A percentile compares a stretch with the other conserved stretches of the same genome.
Evolutionary conservation across 2,329 filamentous ascomycete genomes (phyloP).

Genomic region (Colletotrichum sp.): DNA sequence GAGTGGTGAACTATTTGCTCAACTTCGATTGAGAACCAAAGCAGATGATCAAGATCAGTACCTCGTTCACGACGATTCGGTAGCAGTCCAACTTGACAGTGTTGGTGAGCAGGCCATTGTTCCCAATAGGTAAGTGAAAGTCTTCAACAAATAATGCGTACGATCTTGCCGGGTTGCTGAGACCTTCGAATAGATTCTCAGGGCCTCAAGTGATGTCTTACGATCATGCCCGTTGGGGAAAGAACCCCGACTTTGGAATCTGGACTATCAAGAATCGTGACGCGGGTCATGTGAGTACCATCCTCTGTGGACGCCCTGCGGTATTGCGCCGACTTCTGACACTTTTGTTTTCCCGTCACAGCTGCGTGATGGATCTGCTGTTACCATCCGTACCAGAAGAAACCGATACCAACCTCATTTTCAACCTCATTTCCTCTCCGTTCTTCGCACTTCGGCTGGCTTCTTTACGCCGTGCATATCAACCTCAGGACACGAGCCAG

Average conservation of each 20-base stretch:
- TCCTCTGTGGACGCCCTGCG: no score
- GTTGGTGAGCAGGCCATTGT: background rate
- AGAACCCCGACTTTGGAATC: background rate
- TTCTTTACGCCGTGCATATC: slow-evolving; percentile 9
- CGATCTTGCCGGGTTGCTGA: background rate
- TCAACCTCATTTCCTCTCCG: background rate
- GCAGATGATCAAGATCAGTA: background rate
- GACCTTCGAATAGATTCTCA: background rate
- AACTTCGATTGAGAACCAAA: background rate
- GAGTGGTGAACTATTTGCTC: background rate
- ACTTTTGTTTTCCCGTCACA: background rate
- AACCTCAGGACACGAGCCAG: background rate
- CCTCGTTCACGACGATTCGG: background rate
- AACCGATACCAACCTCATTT: background rate
- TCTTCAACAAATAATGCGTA: background rate
- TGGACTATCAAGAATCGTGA: background rate
- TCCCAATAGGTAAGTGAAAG: background rate
- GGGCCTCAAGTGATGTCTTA: background rate
- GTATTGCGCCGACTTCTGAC: background rate
- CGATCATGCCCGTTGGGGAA: background rate
- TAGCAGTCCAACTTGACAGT: background rate
- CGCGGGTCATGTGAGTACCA: background rate
- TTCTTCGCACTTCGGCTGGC: background rate
- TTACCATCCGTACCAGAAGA: background rate
- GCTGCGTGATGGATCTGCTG: background rate